Evolutionary conservation across 768 basidiomycete genomes (phyloP).

Genomic region (Myochromella boudieri): DNA sequence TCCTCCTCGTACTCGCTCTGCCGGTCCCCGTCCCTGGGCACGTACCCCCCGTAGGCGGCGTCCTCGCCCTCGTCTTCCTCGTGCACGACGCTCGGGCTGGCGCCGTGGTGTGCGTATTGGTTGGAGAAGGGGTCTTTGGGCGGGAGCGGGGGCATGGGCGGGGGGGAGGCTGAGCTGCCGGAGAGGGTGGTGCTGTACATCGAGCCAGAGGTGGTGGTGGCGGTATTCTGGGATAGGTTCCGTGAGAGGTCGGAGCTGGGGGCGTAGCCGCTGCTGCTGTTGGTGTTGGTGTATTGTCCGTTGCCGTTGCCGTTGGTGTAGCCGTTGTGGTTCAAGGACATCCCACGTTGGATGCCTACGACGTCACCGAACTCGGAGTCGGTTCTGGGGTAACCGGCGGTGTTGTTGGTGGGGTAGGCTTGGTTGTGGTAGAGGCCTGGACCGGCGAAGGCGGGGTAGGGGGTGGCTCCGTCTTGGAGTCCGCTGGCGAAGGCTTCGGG

Average conservation of each 20-base stretch:
- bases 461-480: conserved; percentile 34
- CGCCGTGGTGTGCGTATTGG: conserved; percentile 6
- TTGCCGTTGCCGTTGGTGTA: conserved; percentile 8
- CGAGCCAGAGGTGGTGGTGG: not conserved
- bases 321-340: conserved; percentile 14
- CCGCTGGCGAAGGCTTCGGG: conserved; percentile 30
- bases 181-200: not conserved
- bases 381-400: conserved; percentile 13
- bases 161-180: not conserved
- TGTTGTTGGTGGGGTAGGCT: not conserved
- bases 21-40: conserved; percentile 8
- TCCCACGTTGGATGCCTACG: conserved; percentile 16
- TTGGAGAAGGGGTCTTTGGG: conserved; percentile 10
- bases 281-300: conserved; percentile 7
- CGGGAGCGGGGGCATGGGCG: not conserved
- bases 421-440: conserved; percentile 16
- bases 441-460: conserved; percentile 39
- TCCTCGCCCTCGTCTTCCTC: conserved; percentile 21
- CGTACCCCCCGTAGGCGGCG: conserved; percentile 36
- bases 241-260: conserved; percentile 11
- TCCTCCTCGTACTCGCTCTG: not conserved
- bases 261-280: not conserved
- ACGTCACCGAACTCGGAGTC: conserved; percentile 13
- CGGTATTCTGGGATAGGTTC: conserved; percentile 11
- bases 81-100: not conserved